These are phyloP conservation scores for Penicillium dipodomyicola DNA, from an alignment of 495 filamentous ascomycete species.

Conservation along the genomic window DNA sequence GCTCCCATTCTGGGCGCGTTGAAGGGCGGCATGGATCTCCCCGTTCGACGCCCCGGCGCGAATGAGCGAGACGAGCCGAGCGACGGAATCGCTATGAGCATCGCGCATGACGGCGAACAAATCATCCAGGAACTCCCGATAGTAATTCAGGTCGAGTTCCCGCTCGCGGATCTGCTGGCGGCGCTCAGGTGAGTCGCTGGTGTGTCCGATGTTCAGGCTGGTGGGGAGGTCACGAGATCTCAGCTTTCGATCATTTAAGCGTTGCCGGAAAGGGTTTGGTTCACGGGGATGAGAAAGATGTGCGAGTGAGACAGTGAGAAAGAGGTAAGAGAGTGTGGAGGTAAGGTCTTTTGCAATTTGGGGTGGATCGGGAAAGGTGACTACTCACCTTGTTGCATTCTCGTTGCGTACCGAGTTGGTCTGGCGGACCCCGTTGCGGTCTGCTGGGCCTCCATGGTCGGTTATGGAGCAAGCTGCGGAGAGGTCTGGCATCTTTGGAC, in stretches of 20 bases:
- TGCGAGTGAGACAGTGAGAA: neutral
- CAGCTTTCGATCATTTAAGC: constrained; percentile 1
- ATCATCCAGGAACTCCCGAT: constrained; percentile 30
- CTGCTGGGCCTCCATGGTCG: neutral
- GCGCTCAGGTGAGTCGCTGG: neutral
- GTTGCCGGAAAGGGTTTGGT: neutral
- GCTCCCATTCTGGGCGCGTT: constrained; percentile 10
- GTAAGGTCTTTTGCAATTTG: neutral
- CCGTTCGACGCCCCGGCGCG: constrained; percentile 35
- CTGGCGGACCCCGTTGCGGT: neutral
- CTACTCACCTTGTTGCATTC: constrained; percentile 1
- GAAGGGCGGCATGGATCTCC: constrained; percentile 30
- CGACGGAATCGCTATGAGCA: constrained; percentile 25
- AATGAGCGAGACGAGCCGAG: constrained; percentile 30
- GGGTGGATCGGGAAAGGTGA: neutral
- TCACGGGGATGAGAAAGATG: neutral
- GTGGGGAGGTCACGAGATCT: neutral
- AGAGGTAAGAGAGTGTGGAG: neutral
- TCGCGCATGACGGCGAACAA: constrained; percentile 31
- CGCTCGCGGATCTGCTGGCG: neutral
- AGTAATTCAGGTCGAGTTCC: constrained; percentile 23
- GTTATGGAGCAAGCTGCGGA: neutral
- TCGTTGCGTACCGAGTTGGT: neutral
- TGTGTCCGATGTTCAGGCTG: neutral
- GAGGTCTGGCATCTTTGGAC: neutral